Percentiles rank a stretch among this genome's conserved stretches.
Evolutionary conservation across 192 early-diverging fungal genomes (phyloP).

Genomic region (Coemansia sp.): DNA sequence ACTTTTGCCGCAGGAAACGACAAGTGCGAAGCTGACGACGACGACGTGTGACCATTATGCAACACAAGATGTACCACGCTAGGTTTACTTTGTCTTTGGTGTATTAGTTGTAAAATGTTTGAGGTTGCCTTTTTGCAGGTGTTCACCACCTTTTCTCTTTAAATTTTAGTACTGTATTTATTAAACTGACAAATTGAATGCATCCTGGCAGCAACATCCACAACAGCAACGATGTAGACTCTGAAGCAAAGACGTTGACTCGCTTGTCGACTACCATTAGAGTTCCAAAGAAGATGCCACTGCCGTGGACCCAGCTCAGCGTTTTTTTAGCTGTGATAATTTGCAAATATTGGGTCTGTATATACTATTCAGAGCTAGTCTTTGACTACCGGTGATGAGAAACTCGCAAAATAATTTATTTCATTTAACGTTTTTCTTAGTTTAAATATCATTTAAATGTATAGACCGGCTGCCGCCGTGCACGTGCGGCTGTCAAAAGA

Average conservation of each 20-base stretch:
- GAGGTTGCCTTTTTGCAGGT: too few species aligned
- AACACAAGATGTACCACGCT: neutral
- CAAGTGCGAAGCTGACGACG: neutral
- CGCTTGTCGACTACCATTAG: neutral
- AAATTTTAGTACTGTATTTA: too few species aligned
- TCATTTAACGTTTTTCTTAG: too few species aligned
- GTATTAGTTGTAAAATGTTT: too few species aligned
- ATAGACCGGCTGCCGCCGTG: constrained; percentile 45
- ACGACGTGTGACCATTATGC: neutral
- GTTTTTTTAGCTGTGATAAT: neutral
- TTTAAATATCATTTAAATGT: too few species aligned
- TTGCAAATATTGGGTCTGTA: too few species aligned
- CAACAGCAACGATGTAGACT: neutral
- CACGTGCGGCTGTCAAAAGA: constrained; percentile 27
- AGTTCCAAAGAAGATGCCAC: constrained; percentile 19
- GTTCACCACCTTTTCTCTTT: too few species aligned
- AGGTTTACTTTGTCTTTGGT: too few species aligned
- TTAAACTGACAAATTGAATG: neutral
- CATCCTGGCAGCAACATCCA: neutral
- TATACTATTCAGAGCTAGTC: too few species aligned
- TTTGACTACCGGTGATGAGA: too few species aligned
- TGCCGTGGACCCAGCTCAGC: constrained; percentile 36
- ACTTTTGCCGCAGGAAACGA: constrained; percentile 26
- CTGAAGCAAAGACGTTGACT: neutral
- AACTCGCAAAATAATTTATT: too few species aligned